Evolutionary conservation across 345 rosid species (phyloP).

Genomic region (Reutealis trisperma): DNA sequence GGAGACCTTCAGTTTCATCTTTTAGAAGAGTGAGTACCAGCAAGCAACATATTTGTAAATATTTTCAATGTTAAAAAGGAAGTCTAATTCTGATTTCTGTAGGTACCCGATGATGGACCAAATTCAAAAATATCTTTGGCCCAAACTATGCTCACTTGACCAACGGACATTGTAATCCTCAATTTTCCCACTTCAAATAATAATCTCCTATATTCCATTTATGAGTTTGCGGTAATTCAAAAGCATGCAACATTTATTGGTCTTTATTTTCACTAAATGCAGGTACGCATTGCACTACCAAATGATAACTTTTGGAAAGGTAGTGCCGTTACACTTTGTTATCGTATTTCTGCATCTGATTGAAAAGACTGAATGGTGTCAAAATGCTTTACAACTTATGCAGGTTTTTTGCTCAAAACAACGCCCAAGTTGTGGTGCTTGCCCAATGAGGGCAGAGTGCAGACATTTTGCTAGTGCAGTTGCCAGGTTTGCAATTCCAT

Average conservation of each 20-base stretch:
- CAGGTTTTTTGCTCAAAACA: slow-evolving; percentile 29
- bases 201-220: not conserved
- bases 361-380: not conserved
- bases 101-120: slow-evolving; percentile 67
- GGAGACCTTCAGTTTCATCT: slow-evolving; percentile 58
- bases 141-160: slow-evolving; percentile 52
- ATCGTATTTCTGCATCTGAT: not conserved
- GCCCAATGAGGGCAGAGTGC: slow-evolving; percentile 33
- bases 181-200: not conserved
- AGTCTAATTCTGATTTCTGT: not conserved
- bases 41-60: not conserved
- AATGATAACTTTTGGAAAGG: slow-evolving; percentile 86
- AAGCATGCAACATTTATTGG: not conserved
- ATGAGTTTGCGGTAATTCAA: not conserved
- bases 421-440: slow-evolving; percentile 23
- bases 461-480: slow-evolving; percentile 26
- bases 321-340: slow-evolving; percentile 9
- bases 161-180: slow-evolving; percentile 54
- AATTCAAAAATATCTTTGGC: slow-evolving; percentile 72
- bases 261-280: slow-evolving; percentile 3
- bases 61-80: not conserved
- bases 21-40: slow-evolving; percentile 43
- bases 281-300: slow-evolving; percentile 79
- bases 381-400: not conserved
- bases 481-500: slow-evolving; percentile 21